A percentile compares a stretch with the other conserved stretches of the same genome.
Evolutionary conservation across 352 stramenopile species (phyloP).

Genomic region (Phytophthora pinifolia): DNA sequence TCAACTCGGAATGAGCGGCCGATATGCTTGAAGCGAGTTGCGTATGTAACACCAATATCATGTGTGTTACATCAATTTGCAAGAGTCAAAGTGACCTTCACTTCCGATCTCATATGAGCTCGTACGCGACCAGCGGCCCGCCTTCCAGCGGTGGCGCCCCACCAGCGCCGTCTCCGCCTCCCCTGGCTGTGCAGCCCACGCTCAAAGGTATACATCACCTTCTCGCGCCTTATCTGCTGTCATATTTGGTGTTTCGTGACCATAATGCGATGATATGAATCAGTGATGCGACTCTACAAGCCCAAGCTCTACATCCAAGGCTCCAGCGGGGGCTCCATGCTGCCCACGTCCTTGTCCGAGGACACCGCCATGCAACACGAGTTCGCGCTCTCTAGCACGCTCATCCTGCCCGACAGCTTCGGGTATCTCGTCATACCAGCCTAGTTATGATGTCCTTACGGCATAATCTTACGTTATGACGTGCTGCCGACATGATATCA

Average conservation of each 20-base stretch:
- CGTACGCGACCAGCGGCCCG: constrained; percentile 17
- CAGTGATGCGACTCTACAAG: constrained; percentile 93
- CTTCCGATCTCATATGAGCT: constrained; percentile 5
- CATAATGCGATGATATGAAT: neutral
- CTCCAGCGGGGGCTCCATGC: constrained; percentile 47
- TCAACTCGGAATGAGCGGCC: constrained; percentile 7
- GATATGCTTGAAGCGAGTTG: constrained; percentile 1
- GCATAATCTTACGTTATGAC: neutral
- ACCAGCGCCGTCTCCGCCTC: constrained; percentile 9
- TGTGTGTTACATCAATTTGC: neutral
- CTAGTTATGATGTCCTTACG: constrained; percentile 1
- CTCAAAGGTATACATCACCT: constrained; percentile 57
- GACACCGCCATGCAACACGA: constrained; percentile 62
- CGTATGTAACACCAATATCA: neutral
- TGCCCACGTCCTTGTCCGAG: constrained; percentile 59
- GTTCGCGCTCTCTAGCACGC: constrained; percentile 86
- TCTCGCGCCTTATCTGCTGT: neutral
- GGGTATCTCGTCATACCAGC: constrained; percentile 40
- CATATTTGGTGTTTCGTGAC: neutral
- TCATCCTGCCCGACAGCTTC: constrained; percentile 92
- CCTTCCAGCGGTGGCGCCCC: constrained; percentile 13
- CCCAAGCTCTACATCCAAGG: constrained; percentile 77
- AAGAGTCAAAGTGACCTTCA: too few species aligned
- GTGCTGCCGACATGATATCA: constrained; percentile 8
- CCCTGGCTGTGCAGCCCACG: constrained; percentile 55